A percentile compares a stretch with the other conserved stretches of the same genome.
Conservation (phyloP, 192 early-diverging fungal genomes). For the Coemansia sp. region DNA sequence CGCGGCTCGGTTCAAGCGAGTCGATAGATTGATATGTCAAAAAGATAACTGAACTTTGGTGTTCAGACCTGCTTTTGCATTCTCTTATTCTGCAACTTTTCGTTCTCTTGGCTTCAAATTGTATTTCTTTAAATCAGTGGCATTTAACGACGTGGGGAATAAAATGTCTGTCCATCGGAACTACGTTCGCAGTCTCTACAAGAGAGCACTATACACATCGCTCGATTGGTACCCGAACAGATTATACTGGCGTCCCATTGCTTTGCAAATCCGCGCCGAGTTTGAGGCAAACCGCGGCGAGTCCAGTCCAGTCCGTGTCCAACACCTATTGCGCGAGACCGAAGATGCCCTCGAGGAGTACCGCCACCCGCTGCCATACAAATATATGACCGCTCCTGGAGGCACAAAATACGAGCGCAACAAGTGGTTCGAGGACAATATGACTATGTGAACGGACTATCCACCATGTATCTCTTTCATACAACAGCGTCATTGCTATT, state of each 20-base stretch:
- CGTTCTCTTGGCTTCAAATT: background rate
- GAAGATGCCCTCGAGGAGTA: slow-evolving; percentile 74
- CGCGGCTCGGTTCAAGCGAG: background rate
- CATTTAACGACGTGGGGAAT: background rate
- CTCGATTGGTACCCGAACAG: slow-evolving; percentile 91
- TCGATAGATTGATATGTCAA: background rate
- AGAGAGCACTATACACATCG: slow-evolving; percentile 75
- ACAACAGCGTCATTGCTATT: background rate
- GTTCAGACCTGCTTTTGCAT: too few species aligned
- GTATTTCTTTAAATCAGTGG: background rate
- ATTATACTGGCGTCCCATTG: slow-evolving; percentile 75
- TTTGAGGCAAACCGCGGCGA: slow-evolving; percentile 83
- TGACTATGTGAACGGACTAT: slow-evolving; percentile 18
- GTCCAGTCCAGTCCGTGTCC: slow-evolving; percentile 70
- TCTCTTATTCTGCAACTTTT: background rate
- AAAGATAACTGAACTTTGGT: too few species aligned
- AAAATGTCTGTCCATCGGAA: slow-evolving; percentile 63
- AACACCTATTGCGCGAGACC: slow-evolving; percentile 65
- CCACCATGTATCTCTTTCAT: background rate
- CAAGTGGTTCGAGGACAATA: slow-evolving; percentile 56
- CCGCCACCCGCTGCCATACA: slow-evolving; percentile 84
- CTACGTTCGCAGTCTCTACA: slow-evolving; percentile 83
- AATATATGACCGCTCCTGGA: slow-evolving; percentile 56
- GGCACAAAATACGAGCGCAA: slow-evolving; percentile 59
- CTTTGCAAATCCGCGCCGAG: slow-evolving; percentile 77